Evolutionary conservation across 257 asterid genomes (phyloP).

Genomic region (Gentiana dahurica): DNA sequence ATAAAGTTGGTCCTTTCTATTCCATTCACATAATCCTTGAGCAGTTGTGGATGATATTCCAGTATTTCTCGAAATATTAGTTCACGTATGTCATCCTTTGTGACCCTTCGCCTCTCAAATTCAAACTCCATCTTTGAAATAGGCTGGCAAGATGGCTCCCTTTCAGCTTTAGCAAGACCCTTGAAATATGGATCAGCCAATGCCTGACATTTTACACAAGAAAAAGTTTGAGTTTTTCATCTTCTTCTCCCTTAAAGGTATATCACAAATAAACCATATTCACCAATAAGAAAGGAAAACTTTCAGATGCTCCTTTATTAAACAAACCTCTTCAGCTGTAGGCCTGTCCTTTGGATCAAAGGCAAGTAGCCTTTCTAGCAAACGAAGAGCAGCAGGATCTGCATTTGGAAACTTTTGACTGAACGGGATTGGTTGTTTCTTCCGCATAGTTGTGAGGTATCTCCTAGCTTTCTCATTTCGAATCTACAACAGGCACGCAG

Average conservation of each 20-base stretch:
- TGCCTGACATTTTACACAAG: conserved; percentile 33
- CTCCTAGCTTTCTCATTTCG: conserved; percentile 86
- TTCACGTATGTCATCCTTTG: conserved; percentile 71
- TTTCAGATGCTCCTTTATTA: not conserved
- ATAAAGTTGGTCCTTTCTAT: conserved; percentile 55
- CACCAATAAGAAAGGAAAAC: too few relatives aligned
- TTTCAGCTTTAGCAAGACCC: conserved; percentile 65
- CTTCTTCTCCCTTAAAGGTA: too few relatives aligned
- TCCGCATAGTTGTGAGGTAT: conserved; percentile 72
- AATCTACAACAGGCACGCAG: conserved; percentile 36
- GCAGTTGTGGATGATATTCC: conserved; percentile 82
- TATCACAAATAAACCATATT: not conserved
- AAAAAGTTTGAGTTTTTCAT: not conserved
- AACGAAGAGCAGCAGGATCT: conserved; percentile 63
- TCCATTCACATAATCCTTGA: conserved; percentile 66
- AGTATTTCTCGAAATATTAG: conserved; percentile 71
- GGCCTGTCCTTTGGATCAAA: conserved; percentile 90
- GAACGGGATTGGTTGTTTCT: conserved; percentile 60
- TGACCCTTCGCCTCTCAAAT: conserved; percentile 80
- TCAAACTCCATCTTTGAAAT: conserved; percentile 75
- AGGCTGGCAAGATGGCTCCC: conserved; percentile 77
- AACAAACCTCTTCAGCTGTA: conserved; percentile 70
- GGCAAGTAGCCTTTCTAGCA: conserved; percentile 69
- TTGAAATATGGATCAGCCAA: conserved; percentile 75
- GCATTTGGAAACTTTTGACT: conserved; percentile 72